phyloP scores from a whole-genome alignment of 495 filamentous ascomycete species.

The Aspergillus avenaceus region DNA sequence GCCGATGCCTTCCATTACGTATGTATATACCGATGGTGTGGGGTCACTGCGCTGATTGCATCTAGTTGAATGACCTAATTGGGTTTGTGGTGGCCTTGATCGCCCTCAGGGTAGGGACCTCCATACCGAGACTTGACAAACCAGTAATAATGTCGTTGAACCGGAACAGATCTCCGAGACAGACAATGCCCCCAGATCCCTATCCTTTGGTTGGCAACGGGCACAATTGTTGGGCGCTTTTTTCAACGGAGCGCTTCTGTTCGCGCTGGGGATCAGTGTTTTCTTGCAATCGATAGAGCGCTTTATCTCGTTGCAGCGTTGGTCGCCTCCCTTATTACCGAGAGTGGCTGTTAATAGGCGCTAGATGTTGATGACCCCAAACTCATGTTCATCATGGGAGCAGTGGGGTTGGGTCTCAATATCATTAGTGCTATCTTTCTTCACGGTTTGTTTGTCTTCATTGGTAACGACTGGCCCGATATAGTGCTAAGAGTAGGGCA shows the following conservation, averaged over 20 bases:
- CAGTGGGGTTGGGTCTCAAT: constrained; percentile 72
- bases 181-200: constrained; percentile 24
- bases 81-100: constrained; percentile 80
- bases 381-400: constrained; percentile 75
- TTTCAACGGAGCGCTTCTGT: constrained; percentile 86
- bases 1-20: constrained; percentile 95
- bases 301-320: constrained; percentile 53
- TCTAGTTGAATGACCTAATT: constrained; percentile 77
- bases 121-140: neutral
- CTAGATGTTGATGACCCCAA: constrained; percentile 23
- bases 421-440: constrained; percentile 61
- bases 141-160: neutral
- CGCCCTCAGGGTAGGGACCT: constrained; percentile 63
- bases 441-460: constrained; percentile 7
- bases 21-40: constrained; percentile 15
- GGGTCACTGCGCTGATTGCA: neutral
- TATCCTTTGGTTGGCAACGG: constrained; percentile 67
- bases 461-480: neutral
- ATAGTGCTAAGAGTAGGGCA: neutral
- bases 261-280: constrained; percentile 83
- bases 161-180: constrained; percentile 26
- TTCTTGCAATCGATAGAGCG: constrained; percentile 84
- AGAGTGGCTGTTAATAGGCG: neutral
- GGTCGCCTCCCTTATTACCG: neutral
- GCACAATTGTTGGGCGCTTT: constrained; percentile 84